phyloP scores from a whole-genome alignment of 2,329 filamentous ascomycete genomes.

The Pseudopyricularia javanii region DNA sequence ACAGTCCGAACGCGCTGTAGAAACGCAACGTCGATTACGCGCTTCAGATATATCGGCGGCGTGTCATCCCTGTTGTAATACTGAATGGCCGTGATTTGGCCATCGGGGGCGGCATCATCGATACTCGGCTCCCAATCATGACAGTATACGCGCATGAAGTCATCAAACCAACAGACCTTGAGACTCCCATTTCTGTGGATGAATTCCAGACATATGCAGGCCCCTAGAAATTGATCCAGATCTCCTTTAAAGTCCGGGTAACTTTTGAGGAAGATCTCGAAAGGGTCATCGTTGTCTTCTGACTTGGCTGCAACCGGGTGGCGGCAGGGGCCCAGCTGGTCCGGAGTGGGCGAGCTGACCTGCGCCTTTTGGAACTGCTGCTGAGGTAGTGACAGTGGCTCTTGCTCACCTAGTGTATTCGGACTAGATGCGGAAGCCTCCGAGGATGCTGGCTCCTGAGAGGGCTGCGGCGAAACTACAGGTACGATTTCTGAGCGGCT shows the following conservation, averaged over 20 bases:
- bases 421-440: no score
- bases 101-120: slow-evolving; percentile 11
- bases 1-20: slow-evolving; percentile 5
- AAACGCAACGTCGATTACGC: slow-evolving; percentile 12
- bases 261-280: slow-evolving; percentile 17
- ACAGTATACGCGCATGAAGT: slow-evolving; percentile 34
- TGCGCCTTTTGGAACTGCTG: not conserved
- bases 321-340: no score
- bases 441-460: no score
- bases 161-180: slow-evolving; percentile 35
- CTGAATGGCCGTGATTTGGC: slow-evolving; percentile 18
- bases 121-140: slow-evolving; percentile 15
- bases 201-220: slow-evolving; percentile 27
- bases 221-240: slow-evolving; percentile 28
- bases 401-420: not conserved
- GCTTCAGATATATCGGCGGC: slow-evolving; percentile 10
- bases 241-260: slow-evolving; percentile 32
- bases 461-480: no score
- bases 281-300: slow-evolving; percentile 7
- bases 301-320: slow-evolving; percentile 2
- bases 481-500: no score
- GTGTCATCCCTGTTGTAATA: slow-evolving; percentile 24
- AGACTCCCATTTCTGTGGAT: slow-evolving; percentile 22
- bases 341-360: not conserved
- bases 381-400: not conserved